Evolutionary conservation across 176 grass and related monocot species (phyloP).

Genomic region (Ensete ventricosum): DNA sequence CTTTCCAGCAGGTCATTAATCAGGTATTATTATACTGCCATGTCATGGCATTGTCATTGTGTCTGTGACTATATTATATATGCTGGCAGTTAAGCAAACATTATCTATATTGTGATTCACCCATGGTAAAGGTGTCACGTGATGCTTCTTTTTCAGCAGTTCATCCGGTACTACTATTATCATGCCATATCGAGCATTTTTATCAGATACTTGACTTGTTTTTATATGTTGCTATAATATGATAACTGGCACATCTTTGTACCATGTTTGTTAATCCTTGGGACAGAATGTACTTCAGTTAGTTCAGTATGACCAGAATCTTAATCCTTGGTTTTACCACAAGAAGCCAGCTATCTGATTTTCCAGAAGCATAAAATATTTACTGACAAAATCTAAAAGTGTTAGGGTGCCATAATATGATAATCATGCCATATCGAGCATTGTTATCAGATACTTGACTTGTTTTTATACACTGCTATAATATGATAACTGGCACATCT

Average conservation of each 20-base stretch:
- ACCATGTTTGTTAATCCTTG: not conserved
- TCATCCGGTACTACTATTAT: not conserved
- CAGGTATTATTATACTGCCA: too few species aligned
- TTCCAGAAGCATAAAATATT: not conserved
- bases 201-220: too few species aligned
- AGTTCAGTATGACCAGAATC: not conserved
- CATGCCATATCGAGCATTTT: too few species aligned
- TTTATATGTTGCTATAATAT: not conserved
- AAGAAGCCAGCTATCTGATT: not conserved
- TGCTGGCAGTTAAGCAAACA: not conserved
- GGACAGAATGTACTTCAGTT: not conserved
- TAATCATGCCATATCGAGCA: too few species aligned
- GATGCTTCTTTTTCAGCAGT: not conserved
- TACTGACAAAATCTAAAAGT: not conserved
- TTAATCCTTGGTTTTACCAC: not conserved
- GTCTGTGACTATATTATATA: too few species aligned
- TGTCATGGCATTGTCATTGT: too few species aligned
- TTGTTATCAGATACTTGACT: too few species aligned
- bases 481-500: too few species aligned
- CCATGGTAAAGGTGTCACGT: not conserved
- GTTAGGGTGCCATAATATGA: too few species aligned
- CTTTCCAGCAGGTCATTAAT: too few species aligned
- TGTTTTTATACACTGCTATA: too few species aligned
- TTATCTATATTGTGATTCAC: not conserved
- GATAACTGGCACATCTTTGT: not conserved